These are phyloP conservation scores for Ceratobasidium sp. DNA, from an alignment of 1,284 basidiomycete genomes.

Conservation along the genomic window DNA sequence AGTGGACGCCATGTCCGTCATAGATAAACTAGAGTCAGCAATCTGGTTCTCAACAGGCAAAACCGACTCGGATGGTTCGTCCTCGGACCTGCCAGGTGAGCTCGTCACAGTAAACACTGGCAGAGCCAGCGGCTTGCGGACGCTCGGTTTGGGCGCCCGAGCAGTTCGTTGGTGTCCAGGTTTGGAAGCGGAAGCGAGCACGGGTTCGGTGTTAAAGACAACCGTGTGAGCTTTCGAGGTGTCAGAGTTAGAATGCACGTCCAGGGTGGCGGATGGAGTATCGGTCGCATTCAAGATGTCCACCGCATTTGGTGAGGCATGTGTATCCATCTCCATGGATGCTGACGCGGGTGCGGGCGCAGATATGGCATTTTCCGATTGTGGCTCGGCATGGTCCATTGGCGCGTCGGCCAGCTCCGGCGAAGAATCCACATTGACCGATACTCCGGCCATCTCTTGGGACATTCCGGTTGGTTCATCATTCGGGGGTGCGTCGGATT, in stretches of 20 bases:
- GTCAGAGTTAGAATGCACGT: neutral
- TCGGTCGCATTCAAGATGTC: neutral
- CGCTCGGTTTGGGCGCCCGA: slow-evolving; percentile 3
- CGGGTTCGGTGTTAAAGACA: slow-evolving; percentile 8
- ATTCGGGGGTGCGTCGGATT: slow-evolving; percentile 4
- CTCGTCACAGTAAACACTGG: slow-evolving; percentile 25
- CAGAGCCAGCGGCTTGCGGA: slow-evolving; percentile 6
- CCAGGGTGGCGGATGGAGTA: slow-evolving; percentile 1
- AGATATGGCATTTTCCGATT: neutral
- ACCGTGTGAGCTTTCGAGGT: neutral
- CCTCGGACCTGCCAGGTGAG: slow-evolving; percentile 7
- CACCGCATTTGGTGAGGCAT: neutral
- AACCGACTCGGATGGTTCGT: neutral
- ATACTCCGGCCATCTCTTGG: slow-evolving; percentile 24
- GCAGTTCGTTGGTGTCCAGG: neutral
- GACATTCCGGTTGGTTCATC: slow-evolving; percentile 26
- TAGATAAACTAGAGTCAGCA: slow-evolving; percentile 17
- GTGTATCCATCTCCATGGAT: neutral
- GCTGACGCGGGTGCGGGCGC: neutral
- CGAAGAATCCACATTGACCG: neutral
- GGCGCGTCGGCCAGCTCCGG: neutral
- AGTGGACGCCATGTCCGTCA: neutral
- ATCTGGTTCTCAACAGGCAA: neutral
- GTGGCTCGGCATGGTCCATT: slow-evolving; percentile 19
- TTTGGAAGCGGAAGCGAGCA: neutral